These are phyloP conservation scores for Candida boidinii DNA, from an alignment of 805 yeast genomes.

Conservation along the genomic window DNA sequence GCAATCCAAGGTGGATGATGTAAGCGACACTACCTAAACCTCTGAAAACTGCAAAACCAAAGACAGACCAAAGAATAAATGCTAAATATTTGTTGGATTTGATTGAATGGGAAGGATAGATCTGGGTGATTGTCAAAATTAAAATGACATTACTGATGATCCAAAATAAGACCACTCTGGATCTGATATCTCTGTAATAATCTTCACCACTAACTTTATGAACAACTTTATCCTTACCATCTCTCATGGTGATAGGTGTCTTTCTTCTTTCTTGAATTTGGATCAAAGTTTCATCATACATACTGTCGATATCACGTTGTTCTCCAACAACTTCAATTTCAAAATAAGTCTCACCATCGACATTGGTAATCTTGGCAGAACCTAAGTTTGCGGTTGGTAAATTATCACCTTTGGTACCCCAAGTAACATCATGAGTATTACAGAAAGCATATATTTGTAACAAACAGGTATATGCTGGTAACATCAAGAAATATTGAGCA, in stretches of 20 bases:
- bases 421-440: conserved; percentile 95
- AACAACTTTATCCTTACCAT: conserved; percentile 28
- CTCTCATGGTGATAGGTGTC: conserved; percentile 42
- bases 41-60: conserved; percentile 72
- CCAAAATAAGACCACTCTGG: conserved; percentile 95
- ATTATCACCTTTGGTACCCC: conserved; percentile 98
- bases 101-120: conserved; percentile 60
- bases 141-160: conserved; percentile 72
- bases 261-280: conserved; percentile 65
- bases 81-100: conserved; percentile 67
- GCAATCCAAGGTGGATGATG: conserved; percentile 34
- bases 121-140: conserved; percentile 82
- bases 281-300: conserved; percentile 66
- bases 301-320: conserved; percentile 71
- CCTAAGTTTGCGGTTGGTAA: conserved; percentile 62
- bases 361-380: conserved; percentile 75
- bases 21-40: conserved; percentile 75
- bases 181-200: conserved; percentile 89
- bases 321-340: conserved; percentile 68
- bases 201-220: conserved; percentile 52
- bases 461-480: conserved; percentile 89
- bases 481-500: conserved; percentile 75
- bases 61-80: conserved; percentile 88
- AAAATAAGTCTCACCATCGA: conserved; percentile 76
- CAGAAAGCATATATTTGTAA: conserved; percentile 95